Evolutionary conservation across 768 basidiomycete species (phyloP).

Genomic region (Agaricus sinodeliciosus): DNA sequence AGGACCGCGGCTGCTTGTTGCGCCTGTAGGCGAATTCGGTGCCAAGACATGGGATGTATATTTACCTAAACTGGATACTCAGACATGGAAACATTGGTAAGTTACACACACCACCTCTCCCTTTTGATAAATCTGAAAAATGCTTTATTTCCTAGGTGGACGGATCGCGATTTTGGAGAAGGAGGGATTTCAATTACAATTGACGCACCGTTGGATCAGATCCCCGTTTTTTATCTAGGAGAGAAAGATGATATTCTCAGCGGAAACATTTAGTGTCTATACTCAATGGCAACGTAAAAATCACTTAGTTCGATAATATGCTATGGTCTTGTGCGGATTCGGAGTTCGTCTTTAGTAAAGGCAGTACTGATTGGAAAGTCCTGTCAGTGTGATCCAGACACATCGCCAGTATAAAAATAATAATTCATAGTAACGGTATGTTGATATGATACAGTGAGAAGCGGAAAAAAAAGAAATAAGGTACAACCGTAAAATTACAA

Average conservation of each 20-base stretch:
- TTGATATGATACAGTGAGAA: not conserved
- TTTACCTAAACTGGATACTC: constrained; percentile 17
- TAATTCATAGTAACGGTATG: no score
- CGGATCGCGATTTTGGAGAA: constrained; percentile 21
- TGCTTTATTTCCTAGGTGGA: constrained; percentile 22
- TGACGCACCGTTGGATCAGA: constrained; percentile 23
- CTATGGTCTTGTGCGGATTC: no score
- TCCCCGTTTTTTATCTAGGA: constrained; percentile 29
- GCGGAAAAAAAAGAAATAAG: not conserved
- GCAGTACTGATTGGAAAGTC: no score
- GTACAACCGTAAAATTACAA: not conserved
- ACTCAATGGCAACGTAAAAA: no score
- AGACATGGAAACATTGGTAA: constrained; percentile 26
- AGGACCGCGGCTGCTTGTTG: constrained; percentile 24
- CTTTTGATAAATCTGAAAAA: no score
- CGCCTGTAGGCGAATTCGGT: constrained; percentile 25
- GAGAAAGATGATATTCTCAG: constrained; percentile 22
- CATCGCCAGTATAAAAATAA: no score
- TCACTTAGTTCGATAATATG: no score
- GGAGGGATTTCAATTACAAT: constrained; percentile 23
- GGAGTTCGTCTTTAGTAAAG: no score
- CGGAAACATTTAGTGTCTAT: constrained; percentile 14
- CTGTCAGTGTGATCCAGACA: no score
- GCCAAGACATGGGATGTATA: constrained; percentile 24
- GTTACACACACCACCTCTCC: not conserved